A percentile compares a stretch with the other conserved stretches of the same genome.
Evolutionary conservation across 2,329 filamentous ascomycete species (phyloP).

Genomic region (Aureobasidium sp.): DNA sequence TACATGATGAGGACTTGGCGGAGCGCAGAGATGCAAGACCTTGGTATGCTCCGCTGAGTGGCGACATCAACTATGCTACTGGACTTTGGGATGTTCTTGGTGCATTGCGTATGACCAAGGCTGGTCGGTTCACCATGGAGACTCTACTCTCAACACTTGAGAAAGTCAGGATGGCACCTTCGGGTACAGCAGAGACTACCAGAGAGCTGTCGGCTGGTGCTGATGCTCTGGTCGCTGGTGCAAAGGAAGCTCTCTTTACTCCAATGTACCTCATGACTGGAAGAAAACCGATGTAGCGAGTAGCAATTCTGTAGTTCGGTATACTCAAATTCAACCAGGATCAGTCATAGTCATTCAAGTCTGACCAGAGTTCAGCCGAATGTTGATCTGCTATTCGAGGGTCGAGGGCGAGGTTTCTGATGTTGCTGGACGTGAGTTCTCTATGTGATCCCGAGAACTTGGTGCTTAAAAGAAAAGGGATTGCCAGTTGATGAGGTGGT

Average conservation of each 20-base stretch:
- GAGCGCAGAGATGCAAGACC: slow-evolving; percentile 66
- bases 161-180: slow-evolving; percentile 64
- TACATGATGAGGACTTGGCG: slow-evolving; percentile 81
- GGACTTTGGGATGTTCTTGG: slow-evolving; percentile 71
- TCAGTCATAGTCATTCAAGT: no score
- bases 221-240: slow-evolving; percentile 82
- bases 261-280: slow-evolving; percentile 98
- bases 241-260: slow-evolving; percentile 84
- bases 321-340: background rate
- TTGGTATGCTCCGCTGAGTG: slow-evolving; percentile 91
- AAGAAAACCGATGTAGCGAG: slow-evolving; percentile 58
- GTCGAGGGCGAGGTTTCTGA: no score
- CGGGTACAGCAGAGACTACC: slow-evolving; percentile 88
- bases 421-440: no score
- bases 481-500: no score
- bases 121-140: slow-evolving; percentile 71
- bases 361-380: no score
- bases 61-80: slow-evolving; percentile 76
- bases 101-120: slow-evolving; percentile 80
- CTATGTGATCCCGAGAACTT: no score
- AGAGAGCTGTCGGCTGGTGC: slow-evolving; percentile 76
- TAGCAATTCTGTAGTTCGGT: background rate
- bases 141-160: slow-evolving; percentile 71
- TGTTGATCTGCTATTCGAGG: no score
- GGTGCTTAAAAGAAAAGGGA: no score